These are phyloP conservation scores for Fragilaria crotonensis DNA, from an alignment of 108 stramenopile genomes.

Conservation along the genomic window DNA sequence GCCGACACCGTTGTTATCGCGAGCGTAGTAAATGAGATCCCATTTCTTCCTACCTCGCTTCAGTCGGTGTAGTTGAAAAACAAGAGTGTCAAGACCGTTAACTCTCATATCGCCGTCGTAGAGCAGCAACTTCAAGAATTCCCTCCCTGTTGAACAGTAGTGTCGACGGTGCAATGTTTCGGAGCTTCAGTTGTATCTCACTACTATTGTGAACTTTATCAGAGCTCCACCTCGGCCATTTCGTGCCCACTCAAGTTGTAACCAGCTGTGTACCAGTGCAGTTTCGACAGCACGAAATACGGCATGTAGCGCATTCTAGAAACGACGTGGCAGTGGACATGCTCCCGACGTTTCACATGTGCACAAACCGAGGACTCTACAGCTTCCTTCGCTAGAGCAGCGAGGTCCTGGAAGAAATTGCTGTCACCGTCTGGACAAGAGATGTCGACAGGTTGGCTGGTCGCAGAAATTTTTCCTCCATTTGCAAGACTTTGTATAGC, in stretches of 20 bases:
- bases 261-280: slow-evolving; percentile 31
- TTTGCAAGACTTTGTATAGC: not conserved
- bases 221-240: slow-evolving; percentile 11
- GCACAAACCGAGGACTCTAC: slow-evolving; percentile 51
- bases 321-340: slow-evolving; percentile 25
- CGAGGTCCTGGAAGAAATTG: slow-evolving; percentile 22
- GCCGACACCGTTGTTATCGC: slow-evolving; percentile 31
- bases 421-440: not conserved
- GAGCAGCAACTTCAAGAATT: slow-evolving; percentile 29
- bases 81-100: slow-evolving; percentile 16
- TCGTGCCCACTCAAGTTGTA: slow-evolving; percentile 39
- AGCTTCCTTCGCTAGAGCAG: slow-evolving; percentile 29
- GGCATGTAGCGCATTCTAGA: slow-evolving; percentile 35
- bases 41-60: slow-evolving; percentile 37
- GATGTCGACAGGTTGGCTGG: not conserved
- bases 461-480: not conserved
- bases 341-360: slow-evolving; percentile 59
- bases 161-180: slow-evolving; percentile 30
- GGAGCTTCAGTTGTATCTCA: slow-evolving; percentile 37
- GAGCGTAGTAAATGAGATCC: slow-evolving; percentile 43
- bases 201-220: slow-evolving; percentile 13
- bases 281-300: slow-evolving; percentile 40
- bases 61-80: slow-evolving; percentile 45
- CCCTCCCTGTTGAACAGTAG: slow-evolving; percentile 25
- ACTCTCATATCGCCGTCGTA: slow-evolving; percentile 28